Evolutionary conservation across 1,284 basidiomycete species (phyloP), one percentile per base, ranked within the genome.

Genomic region (Trametes pubescens): DNA sequence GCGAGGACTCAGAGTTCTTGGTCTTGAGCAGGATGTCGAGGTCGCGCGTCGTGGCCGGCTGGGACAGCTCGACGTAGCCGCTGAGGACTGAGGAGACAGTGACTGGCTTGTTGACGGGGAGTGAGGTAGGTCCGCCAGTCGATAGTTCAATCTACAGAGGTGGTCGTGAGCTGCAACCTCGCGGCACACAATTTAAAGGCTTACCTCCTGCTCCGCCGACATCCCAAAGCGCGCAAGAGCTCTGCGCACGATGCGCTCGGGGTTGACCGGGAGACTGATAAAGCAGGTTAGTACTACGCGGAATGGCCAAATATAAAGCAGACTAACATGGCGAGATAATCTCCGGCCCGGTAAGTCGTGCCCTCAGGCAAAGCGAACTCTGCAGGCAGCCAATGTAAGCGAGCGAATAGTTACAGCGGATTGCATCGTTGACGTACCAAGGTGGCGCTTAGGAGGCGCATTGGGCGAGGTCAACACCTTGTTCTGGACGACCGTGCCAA

Each of bases 61-160:
- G 82, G 0, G 79, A 78, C 14, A 85, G 76, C 67, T 86, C 84
- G 46, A 86, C 79, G 63, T 84, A 85, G 2, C 81, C 82, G 24
- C 74, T 75, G 18, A 84, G 73, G 6, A 84, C 70, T 40, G 75
- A 74, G 14, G 69, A 73, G 6, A 82, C 65, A 29, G 69, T 74
- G 57, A 84, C 75, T 1, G 80, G 77, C 32, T 74, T 75, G 35
- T 77, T 75, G 16, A 74, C 72, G 0, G 83, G 84, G 6, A 85
- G 74, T 21, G 80, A 78, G 0, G 81, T 81, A 0, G 82, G 79
- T 0, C 77, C 77, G 7, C 67, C 66, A 1, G 80, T 75, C 4
- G 76, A 77, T 26, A 84, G 69, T 18, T 77, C 73, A 38, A 84
- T 74, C 80, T 82, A 35, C 2, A 38, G n/a, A 22, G 16, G 16